Conservation (phyloP, 2,329 filamentous ascomycete species). For the Graphilbum sp. region DNA sequence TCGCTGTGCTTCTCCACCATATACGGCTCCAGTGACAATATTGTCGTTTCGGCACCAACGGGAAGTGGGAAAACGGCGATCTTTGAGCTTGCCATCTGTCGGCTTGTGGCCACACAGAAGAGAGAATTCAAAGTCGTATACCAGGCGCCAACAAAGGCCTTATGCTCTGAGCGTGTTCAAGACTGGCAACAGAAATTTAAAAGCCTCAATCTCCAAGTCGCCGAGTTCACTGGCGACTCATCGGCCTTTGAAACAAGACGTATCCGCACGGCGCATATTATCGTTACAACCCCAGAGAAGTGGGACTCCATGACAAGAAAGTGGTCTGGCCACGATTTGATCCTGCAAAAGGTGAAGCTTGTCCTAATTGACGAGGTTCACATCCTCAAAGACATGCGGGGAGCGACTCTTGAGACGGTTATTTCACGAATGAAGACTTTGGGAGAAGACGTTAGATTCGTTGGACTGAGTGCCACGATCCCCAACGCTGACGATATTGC, state of each 20-base stretch:
- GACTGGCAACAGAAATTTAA: constrained; percentile 68
- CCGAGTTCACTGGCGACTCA: constrained; percentile 71
- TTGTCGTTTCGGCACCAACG: constrained; percentile 68
- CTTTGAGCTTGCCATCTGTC: constrained; percentile 69
- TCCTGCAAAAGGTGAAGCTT: constrained; percentile 60
- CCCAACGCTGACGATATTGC: constrained; percentile 72
- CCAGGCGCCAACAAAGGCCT: constrained; percentile 68
- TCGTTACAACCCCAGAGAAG: constrained; percentile 79
- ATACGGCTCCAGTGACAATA: constrained; percentile 54
- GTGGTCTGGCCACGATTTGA: constrained; percentile 63
- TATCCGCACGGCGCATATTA: constrained; percentile 62
- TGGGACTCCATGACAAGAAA: constrained; percentile 83
- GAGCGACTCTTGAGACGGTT: constrained; percentile 67
- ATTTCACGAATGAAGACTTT: constrained; percentile 79
- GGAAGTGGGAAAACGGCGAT: constrained; percentile 75
- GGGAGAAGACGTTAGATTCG: constrained; percentile 57
- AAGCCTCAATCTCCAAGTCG: constrained; percentile 48
- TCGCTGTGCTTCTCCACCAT: constrained; percentile 58
- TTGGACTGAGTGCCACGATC: constrained; percentile 70
- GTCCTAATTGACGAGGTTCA: constrained; percentile 83
- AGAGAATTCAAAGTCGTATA: constrained; percentile 67
- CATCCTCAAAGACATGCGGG: constrained; percentile 63
- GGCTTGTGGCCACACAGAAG: constrained; percentile 39
- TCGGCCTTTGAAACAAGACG: constrained; percentile 47
- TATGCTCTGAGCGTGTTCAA: constrained; percentile 59